phyloP scores from a whole-genome alignment of 345 rosid genomes.

The Euphorbia peplus region DNA sequence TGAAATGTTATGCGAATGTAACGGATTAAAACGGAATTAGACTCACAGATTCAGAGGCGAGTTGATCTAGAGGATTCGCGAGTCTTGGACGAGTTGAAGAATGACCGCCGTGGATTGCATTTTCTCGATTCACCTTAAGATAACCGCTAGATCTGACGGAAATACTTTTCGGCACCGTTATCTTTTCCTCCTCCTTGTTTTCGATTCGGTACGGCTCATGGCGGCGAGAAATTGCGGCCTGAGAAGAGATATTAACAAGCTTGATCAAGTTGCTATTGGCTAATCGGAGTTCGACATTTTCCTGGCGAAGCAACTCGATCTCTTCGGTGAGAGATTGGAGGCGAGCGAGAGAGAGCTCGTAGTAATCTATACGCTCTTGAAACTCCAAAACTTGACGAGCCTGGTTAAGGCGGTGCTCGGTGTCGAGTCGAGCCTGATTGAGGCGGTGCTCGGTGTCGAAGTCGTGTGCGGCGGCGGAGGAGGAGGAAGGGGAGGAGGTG shows the following conservation, averaged over 20 bases:
- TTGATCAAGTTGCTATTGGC: constrained; percentile 13
- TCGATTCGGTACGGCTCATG: neutral
- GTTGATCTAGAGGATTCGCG: constrained; percentile 28
- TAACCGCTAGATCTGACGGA: constrained; percentile 20
- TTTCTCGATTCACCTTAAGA: constrained; percentile 3
- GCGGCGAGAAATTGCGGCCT: constrained; percentile 22
- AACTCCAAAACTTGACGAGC: constrained; percentile 66
- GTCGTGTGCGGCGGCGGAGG: constrained; percentile 26
- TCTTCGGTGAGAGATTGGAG: constrained; percentile 40
- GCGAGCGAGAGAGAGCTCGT: constrained; percentile 40
- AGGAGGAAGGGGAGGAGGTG: constrained; percentile 37
- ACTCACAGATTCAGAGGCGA: constrained; percentile 41
- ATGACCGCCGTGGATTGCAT: constrained; percentile 24
- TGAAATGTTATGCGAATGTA: neutral
- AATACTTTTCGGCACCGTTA: constrained; percentile 19
- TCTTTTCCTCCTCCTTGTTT: constrained; percentile 3
- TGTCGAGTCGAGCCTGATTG: constrained; percentile 60
- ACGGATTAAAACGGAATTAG: neutral
- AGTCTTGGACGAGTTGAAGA: constrained; percentile 32
- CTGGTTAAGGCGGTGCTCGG: constrained; percentile 64
- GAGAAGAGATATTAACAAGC: constrained; percentile 36
- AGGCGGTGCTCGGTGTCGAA: constrained; percentile 57
- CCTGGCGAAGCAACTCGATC: constrained; percentile 18
- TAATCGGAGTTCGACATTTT: constrained; percentile 18
- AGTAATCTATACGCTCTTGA: constrained; percentile 59